Base-by-base conservation (phyloP, 176 grass and related monocot species). In the Lolium rigidum region DNA sequence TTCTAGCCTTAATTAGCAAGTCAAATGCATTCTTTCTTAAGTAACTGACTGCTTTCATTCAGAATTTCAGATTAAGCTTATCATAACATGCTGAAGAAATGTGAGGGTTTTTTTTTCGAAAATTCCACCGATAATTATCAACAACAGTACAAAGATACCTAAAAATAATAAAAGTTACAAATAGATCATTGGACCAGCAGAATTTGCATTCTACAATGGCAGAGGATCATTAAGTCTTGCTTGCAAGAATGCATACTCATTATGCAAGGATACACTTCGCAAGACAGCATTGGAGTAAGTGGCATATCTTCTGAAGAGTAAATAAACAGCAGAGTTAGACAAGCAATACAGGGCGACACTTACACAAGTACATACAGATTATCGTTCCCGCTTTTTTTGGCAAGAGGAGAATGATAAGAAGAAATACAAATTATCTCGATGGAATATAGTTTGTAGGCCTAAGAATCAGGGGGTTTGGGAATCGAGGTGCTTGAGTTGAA, bases 161-260 rank as follows among this genome's bases (percentile, higher is more conserved):
- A 28, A 28, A 28, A 28, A 2, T 28, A 28, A 28, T 28, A 28
- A 28, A 28, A 28, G 26, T 28, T 28, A 28, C 26, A 28, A 28
- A 28, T 28, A 28, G 26, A 1, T 28, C 26, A 28, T 28, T 28
- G 26, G 26, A 28, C 26, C 26, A 49, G 20, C n/a, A 21, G 4
- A 77, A 52, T 22, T 54, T 67, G n/a, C 8, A 8, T 70, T 75
- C 20, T 72, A 77, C 9, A 43, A 55, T 65, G 20, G 1, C 14
- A 75, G 44, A 74, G 9, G 70, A 86, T 90, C 52, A 82, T 64
- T 55, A 14, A 72, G 26, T 41, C 79, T 82, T 90, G 71, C 28
- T 52, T 57, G 61, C 83, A 62, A 86, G 70, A 66, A 79, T 8
- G 13, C 61, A 86, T 58, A 85, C n/a, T 37, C 7, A 70, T 80